Evolutionary conservation across 495 filamentous ascomycete genomes (phyloP).

Genomic region (Pyrenula aspistea): DNA sequence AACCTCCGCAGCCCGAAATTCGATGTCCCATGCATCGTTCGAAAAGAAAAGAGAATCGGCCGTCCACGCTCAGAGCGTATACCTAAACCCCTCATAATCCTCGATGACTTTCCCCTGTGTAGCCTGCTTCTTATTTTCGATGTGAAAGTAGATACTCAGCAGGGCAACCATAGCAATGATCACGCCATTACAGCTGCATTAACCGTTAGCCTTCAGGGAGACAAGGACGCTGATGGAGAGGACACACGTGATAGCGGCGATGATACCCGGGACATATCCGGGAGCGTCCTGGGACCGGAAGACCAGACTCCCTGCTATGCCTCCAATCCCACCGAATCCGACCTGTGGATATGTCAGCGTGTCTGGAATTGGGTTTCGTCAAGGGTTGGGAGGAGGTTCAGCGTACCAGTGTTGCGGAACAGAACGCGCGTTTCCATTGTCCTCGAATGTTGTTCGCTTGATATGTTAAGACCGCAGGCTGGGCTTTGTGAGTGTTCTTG

Average conservation of each 20-base stretch:
- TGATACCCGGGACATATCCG: slow-evolving; percentile 42
- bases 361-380: too few species aligned
- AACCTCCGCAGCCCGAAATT: too few species aligned
- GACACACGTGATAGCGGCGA: slow-evolving; percentile 32
- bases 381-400: slow-evolving; percentile 5
- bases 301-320: slow-evolving; percentile 43
- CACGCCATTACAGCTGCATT: slow-evolving; percentile 26
- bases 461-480: slow-evolving; percentile 38
- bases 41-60: too few species aligned
- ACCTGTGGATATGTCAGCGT: slow-evolving; percentile 7
- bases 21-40: too few species aligned
- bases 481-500: neutral
- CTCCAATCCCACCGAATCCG: slow-evolving; percentile 44
- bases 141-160: slow-evolving; percentile 23
- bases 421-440: slow-evolving; percentile 54
- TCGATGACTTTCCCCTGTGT: slow-evolving; percentile 7
- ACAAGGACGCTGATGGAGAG: neutral
- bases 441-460: slow-evolving; percentile 57
- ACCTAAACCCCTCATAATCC: slow-evolving; percentile 5
- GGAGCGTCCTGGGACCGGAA: slow-evolving; percentile 49
- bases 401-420: slow-evolving; percentile 35
- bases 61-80: slow-evolving; percentile 8
- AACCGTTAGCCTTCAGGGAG: neutral
- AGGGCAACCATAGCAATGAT: slow-evolving; percentile 23
- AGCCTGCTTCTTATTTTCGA: slow-evolving; percentile 7